Base-by-base conservation (phyloP, 225 moss, liverwort and hornwort species). In the Sphagnum contortum region DNA sequence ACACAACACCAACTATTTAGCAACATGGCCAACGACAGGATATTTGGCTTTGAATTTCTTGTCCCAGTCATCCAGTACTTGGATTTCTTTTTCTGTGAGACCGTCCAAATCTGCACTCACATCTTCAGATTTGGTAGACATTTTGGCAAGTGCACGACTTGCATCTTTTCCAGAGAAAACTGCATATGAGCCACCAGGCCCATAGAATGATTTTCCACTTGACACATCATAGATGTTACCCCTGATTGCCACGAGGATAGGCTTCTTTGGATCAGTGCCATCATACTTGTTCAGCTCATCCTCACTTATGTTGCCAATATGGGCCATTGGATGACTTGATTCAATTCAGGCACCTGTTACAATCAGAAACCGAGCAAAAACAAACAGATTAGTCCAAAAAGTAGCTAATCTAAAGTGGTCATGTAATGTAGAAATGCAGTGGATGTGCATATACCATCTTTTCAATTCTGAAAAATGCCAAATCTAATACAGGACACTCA, bases 81-180 rank as follows among this genome's bases (percentile, higher is more conserved):
- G 78, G 10, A 84, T 68, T 64, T 95, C 89, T 69, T 95, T 95
- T 55, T 73, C 88, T 9, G 76, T 86, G 71, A 95, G 63, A 68
- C 79, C 89, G 44, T 88, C 75, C 55, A 90, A 59, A 10, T 87
- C 80, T 45, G 89, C 61, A 46, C 73, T 84, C 44, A 83, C 86
- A 61, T 95, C 94, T 58, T 95, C 92, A 10, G 74, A 3, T 5
- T 92, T 83, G 50, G 84, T 89, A 12, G 94, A 95, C 94, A 95
- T 92, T 71, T 92, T 92, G 50, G 81, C 94, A 52, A 95, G 70
- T 4, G 89, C 94, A 62, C 88, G 73, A 69, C 88, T 95, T 4
- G 92, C 89, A 62, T 95, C 94, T 66, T 88, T 91, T 48, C 94
- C 94, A 1, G 92, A 82, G 64, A 95, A 95, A 62, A 78, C 56